Percentiles rank a stretch among this genome's conserved stretches.
phyloP scores from a whole-genome alignment of 1,284 basidiomycete genomes.

The Coniferiporia sulphurascens region DNA sequence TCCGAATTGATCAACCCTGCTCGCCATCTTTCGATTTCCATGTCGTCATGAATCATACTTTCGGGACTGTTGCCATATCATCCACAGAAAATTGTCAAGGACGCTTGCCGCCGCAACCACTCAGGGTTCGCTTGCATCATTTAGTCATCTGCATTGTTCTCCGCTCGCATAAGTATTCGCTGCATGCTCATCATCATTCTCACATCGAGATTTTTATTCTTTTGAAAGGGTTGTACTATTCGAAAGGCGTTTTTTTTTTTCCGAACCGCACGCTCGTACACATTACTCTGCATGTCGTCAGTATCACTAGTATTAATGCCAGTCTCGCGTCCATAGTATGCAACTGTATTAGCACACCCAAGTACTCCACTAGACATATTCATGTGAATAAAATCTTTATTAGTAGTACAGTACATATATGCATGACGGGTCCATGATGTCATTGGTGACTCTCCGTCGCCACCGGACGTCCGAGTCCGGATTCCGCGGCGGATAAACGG shows the following conservation, averaged over 20 bases:
- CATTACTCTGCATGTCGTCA: no score
- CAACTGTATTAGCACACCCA: neutral
- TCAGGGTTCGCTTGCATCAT: neutral
- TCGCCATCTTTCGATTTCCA: neutral
- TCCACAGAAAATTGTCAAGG: neutral
- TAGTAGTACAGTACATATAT: neutral
- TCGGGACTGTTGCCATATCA: slow-evolving; percentile 6
- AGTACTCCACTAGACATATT: neutral
- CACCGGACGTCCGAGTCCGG: no score
- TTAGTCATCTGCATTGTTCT: slow-evolving; percentile 1
- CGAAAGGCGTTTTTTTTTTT: no score
- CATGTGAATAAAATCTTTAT: neutral
- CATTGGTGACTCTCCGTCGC: neutral
- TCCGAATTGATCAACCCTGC: neutral
- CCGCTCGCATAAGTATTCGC: neutral
- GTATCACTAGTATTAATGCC: no score
- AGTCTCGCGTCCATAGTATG: neutral
- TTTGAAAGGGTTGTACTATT: no score
- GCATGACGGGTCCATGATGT: neutral
- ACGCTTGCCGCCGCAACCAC: neutral
- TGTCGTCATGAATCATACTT: neutral
- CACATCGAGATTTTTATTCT: neutral
- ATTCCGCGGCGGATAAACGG: no score
- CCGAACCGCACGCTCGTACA: no score
- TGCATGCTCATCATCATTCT: neutral